Conservation (phyloP, 345 rosid genomes). For the Conringia planisiliqua region DNA sequence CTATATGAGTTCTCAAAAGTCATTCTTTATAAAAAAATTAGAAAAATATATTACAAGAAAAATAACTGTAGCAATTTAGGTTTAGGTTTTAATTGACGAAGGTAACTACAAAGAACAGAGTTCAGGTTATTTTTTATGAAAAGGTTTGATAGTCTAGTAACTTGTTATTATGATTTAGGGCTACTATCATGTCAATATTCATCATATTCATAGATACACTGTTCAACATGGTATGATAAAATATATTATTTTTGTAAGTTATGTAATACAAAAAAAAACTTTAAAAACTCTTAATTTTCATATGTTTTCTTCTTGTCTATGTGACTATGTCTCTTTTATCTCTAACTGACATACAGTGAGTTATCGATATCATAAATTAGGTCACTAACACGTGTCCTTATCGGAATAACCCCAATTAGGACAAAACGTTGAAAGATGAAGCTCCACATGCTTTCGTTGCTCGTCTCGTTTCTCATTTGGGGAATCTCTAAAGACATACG, state of each 20-base stretch:
- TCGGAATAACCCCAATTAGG: constrained; percentile 11
- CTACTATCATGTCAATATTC: not conserved
- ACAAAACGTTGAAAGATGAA: constrained; percentile 19
- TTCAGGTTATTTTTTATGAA: not conserved
- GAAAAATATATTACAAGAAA: not conserved
- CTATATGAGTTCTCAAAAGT: not conserved
- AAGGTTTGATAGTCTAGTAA: not conserved
- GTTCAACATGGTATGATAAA: not conserved
- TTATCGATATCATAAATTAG: not conserved
- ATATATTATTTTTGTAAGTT: not conserved
- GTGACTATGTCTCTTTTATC: not conserved
- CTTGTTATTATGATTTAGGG: not conserved
- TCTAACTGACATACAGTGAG: constrained; percentile 2
- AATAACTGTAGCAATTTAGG: not conserved
- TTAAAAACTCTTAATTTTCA: not conserved
- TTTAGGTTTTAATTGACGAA: not conserved
- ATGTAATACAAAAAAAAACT: not conserved
- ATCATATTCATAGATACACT: no score
- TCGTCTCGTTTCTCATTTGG: constrained; percentile 14
- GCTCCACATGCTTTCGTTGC: constrained; percentile 14
- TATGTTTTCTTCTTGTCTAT: not conserved
- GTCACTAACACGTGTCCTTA: constrained; percentile 17
- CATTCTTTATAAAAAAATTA: not conserved
- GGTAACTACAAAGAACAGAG: not conserved
- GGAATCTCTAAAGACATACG: constrained; percentile 17